Percentiles rank a stretch among this genome's conserved stretches.
Evolutionary conservation across 495 filamentous ascomycete genomes (phyloP).

Genomic region (Penicillium macrosclerotiorum): DNA sequence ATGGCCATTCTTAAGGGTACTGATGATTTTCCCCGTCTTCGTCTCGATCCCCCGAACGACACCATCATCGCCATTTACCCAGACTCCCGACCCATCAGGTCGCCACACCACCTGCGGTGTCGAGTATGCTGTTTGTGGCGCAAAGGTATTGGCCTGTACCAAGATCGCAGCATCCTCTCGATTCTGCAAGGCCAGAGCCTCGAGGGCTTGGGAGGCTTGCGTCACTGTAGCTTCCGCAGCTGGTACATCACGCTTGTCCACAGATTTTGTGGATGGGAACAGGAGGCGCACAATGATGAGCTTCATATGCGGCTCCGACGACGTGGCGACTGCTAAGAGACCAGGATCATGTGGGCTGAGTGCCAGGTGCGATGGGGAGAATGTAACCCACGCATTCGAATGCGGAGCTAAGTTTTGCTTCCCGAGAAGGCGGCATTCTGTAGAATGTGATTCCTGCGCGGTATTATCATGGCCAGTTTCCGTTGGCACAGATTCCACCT

Average conservation of each 20-base stretch:
- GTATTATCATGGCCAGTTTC: background rate
- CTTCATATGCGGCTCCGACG: constrained; percentile 63
- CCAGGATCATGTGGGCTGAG: constrained; percentile 53
- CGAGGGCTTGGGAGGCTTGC: constrained; percentile 51
- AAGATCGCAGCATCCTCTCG: constrained; percentile 59
- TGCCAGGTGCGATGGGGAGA: constrained; percentile 59
- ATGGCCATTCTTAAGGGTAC: constrained; percentile 52
- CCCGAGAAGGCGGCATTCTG: constrained; percentile 42
- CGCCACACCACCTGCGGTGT: constrained; percentile 65
- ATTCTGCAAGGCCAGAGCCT: constrained; percentile 49
- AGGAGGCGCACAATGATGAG: constrained; percentile 61
- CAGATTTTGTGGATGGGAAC: constrained; percentile 35
- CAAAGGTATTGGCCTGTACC: constrained; percentile 57
- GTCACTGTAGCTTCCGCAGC: constrained; percentile 23
- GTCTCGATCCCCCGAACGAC: constrained; percentile 62
- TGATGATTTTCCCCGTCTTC: constrained; percentile 56
- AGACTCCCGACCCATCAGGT: constrained; percentile 62
- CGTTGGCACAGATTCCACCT: constrained; percentile 23
- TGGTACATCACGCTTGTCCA: constrained; percentile 4
- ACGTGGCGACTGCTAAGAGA: constrained; percentile 62
- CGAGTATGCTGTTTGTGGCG: constrained; percentile 66
- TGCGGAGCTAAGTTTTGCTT: constrained; percentile 63
- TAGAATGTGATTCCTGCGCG: background rate
- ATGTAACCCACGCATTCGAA: constrained; percentile 63
- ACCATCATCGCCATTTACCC: constrained; percentile 71